Evolutionary conservation across 169 alveolate species (phyloP), one percentile per base, ranked within the genome.

Genomic region (Ichthyophthirius multifiliis): DNA sequence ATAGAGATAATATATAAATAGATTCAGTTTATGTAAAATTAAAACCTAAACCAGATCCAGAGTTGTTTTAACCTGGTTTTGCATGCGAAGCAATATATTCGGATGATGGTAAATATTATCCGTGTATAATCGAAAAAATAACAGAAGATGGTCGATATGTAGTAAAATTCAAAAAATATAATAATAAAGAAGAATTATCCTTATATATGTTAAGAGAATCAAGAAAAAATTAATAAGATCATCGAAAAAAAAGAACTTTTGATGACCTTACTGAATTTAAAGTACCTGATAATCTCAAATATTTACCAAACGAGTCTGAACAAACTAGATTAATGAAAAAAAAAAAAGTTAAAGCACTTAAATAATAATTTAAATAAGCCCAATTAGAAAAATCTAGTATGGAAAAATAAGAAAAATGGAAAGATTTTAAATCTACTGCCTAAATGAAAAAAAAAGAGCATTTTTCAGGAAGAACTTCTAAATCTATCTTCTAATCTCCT

Each of bases 31-130:
- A 63, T 73, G 55, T 86, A 9, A 84, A 74, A 63, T 78, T 83
- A 1, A 47, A 77, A 43, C 83, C 83, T 10, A 79, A 79, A 1
- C 90, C 90, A 32, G 83, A 84, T 71, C 76, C 81, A 16, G 67
- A 78, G 31, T 71, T 47, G 16, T 75, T 85, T 23, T 65, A 23
- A 6, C 89, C 76, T 30, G 91, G 90, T 16, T 71, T 82, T 15
- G 46, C 39, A 32, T 84, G 90, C 20, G 90, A 83, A 65, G 85
- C 91, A 13, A 81, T 89, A 4, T 85, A 83, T 31, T 48, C 89
- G 12, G 39, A 63, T 32, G 94, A 89, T 76, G 94, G 94, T 5
- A 76, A 74, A 15, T 89, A 89, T 83, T 82, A 89, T 73, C 89
- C 88, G 13, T 86, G 94, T 34, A 37, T 75, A 32, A 85, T 89